These are phyloP conservation scores for Davidsoniella eucalypti DNA, from an alignment of 2,329 filamentous ascomycete species.

Conservation along the genomic window DNA sequence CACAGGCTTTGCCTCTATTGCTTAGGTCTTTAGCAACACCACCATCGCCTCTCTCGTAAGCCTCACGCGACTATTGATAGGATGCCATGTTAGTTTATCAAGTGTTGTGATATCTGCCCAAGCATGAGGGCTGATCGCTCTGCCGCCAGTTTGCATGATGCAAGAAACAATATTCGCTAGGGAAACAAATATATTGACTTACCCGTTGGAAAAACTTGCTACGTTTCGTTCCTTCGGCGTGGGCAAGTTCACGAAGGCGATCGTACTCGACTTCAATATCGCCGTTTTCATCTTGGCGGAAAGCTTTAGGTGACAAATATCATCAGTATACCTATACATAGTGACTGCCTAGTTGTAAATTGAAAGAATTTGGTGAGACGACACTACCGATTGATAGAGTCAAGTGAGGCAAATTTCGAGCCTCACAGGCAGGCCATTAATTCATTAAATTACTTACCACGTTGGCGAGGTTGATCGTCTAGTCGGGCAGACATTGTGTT, in stretches of 20 bases:
- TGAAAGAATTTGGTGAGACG: neutral
- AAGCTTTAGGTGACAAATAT: slow-evolving; percentile 37
- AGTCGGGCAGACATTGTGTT: slow-evolving; percentile 1
- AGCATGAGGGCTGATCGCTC: too few species aligned
- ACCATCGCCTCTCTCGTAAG: slow-evolving; percentile 71
- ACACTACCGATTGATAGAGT: neutral
- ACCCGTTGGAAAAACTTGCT: slow-evolving; percentile 60
- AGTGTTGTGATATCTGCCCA: too few species aligned
- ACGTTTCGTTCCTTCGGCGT: slow-evolving; percentile 64
- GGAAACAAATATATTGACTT: slow-evolving; percentile 16
- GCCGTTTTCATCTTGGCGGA: slow-evolving; percentile 52
- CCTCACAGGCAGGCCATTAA: neutral
- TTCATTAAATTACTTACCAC: slow-evolving; percentile 1
- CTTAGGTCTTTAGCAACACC: slow-evolving; percentile 68
- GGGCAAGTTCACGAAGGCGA: slow-evolving; percentile 67
- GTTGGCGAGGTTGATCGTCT: slow-evolving; percentile 2
- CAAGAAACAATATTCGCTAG: too few species aligned
- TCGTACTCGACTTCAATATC: slow-evolving; percentile 79
- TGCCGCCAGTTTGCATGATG: too few species aligned
- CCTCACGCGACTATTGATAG: slow-evolving; percentile 47
- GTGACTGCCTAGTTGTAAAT: neutral
- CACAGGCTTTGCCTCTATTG: slow-evolving; percentile 72
- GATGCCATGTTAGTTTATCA: neutral
- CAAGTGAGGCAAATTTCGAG: neutral
- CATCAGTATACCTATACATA: neutral